Base-by-base conservation (phyloP, 2,329 filamentous ascomycete genomes). In the Lasiodiplodia hormozganensis region DNA sequence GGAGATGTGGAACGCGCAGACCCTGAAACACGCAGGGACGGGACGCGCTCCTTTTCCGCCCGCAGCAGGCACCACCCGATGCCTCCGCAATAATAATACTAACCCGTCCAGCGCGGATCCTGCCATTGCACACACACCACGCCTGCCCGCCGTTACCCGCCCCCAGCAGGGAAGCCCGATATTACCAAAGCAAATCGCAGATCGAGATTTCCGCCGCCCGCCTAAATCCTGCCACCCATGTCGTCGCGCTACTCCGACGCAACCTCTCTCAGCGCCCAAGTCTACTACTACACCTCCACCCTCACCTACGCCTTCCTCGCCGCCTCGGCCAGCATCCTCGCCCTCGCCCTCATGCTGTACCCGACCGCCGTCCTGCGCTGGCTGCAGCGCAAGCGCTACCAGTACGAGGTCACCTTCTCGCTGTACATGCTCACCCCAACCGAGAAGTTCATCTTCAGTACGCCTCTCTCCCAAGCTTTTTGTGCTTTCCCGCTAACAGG, bases 371-470 rank as follows among this genome's bases (percentile, higher is more conserved):
- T 96, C 75, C 87, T 92, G 72, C 90, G 90, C 80, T 97, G 94
- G 93, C 86, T 98, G 73, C 90, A 94, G 81, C 88, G 94, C 81
- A 99, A 99, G 87, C 90, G 94, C 79, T 97, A 98, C 85, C 96
- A 98, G 85, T 94, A 98, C 79, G 96, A 99, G 84, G 95, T 98
- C 79, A 97, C 95, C 14, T 96, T 96, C 82, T 91, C 92, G 70
- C 88, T 98, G 31, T 98, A 99, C 86, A 98, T 99, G 92, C 91
- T 97, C 75, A 97, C 94, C 47, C 92, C 94, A 1, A 94, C 92
- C 65, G 96, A 99, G 85, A 97, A 97, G 81, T 95, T 97, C 82
- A 90, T 97, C 75, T 97, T 98, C 83, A 98, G 96, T 98, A 87
- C 69, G 93, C 38, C 31, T 58, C 40, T 34, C 60, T 5, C 16